Base-by-base conservation (phyloP, 805 yeast species). In the Schwanniomyces vanrijiae region DNA sequence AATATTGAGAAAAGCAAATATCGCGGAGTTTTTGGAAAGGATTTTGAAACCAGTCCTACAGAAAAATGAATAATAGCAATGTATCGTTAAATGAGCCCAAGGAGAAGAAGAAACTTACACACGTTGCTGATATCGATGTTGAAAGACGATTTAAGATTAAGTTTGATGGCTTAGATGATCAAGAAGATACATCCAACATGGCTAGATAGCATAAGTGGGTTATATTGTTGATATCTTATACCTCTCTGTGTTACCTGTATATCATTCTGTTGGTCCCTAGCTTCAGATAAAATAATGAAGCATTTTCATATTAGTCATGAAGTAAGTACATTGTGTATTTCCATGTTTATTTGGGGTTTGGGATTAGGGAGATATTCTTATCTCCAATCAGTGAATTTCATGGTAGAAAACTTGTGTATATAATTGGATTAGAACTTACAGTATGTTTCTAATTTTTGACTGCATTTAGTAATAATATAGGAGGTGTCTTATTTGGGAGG, bases 381-480 rank as follows among this genome's bases (percentile, higher is more conserved):
- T 86, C 90, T 2, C 78, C 80, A 43, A 58, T 80, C 11, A 81
- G 88, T 18, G 94, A 87, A 59, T 64, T 80, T 28, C 68, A 75
- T 49, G 94, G 94, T 1, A 69, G 94, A 47, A 78, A 77, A 37
- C 69, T 76, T 7, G 63, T 81, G 4, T 64, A 86, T 34, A 49
- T 71, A 1, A 59, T 66, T 2, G 66, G 67, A 22, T 46, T 46
- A 20, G 49, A 42, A 11, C 39, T 46, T 9, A 37, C 39, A 8
- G 39, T 37, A 37, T 43, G 44, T 31, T 59, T 65, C 49, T 59
- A 62, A 46, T 50, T 62, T 24, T 48, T 64, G n/a, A 64, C 66
- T 3, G 60, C 61, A 10, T 62, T 65, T 44, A 37, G 56, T 20
- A 20, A 37, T 21, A 37, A 35, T 41, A 31, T n/a, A 10, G 31